Percentiles rank a stretch among this genome's conserved stretches.
Evolutionary conservation across 2,329 filamentous ascomycete genomes (phyloP).

Genomic region (Sordariomycetes sp.): DNA sequence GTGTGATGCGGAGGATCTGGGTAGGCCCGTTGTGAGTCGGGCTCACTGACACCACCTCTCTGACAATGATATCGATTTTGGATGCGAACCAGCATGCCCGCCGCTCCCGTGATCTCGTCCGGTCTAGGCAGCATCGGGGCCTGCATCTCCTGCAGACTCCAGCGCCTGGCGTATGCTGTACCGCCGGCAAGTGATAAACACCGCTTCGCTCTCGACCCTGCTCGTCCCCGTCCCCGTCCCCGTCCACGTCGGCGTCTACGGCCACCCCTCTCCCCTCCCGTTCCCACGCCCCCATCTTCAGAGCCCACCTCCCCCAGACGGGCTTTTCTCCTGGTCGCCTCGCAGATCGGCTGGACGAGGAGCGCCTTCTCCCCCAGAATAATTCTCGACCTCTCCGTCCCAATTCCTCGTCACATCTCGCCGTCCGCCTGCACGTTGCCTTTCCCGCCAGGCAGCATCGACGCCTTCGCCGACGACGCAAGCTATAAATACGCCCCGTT

Average conservation of each 20-base stretch:
- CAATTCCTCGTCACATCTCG: background rate
- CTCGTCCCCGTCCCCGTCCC: background rate
- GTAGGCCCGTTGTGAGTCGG: background rate
- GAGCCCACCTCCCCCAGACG: background rate
- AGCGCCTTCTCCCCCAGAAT: slow-evolving; percentile 1
- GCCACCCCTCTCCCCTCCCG: background rate
- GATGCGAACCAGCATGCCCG: background rate
- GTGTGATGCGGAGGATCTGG: background rate
- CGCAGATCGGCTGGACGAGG: slow-evolving; percentile 1
- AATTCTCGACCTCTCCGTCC: slow-evolving; percentile 1
- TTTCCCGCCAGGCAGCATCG: slow-evolving; percentile 1
- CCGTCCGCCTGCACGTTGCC: background rate
- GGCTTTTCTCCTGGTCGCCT: background rate
- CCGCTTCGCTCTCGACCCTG: background rate
- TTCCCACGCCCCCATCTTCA: background rate
- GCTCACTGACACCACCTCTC: background rate
- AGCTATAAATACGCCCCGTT: background rate
- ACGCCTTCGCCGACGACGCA: background rate
- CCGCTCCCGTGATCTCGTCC: too few species aligned
- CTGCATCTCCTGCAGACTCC: background rate
- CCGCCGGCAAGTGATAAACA: background rate
- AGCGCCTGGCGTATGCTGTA: background rate
- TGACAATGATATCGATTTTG: background rate
- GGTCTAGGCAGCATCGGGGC: too few species aligned
- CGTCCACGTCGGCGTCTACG: background rate